Evolutionary conservation across 2,329 filamentous ascomycete genomes (phyloP).

Genomic region (Cladorrhinum sp.): DNA sequence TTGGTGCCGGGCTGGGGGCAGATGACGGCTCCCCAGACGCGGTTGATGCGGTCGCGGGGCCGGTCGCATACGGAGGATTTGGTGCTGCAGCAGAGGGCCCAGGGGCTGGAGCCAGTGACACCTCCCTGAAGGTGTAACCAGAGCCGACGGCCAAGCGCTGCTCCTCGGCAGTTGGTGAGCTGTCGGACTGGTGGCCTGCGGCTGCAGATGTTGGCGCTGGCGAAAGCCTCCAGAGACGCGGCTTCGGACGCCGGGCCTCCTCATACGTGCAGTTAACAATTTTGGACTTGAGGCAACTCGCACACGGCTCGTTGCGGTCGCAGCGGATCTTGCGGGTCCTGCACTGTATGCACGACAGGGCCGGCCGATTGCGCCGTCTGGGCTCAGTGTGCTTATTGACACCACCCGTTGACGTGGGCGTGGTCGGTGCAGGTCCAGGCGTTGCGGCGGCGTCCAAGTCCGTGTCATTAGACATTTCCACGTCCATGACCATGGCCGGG

Average conservation of each 20-base stretch:
- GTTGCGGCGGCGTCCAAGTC: slow-evolving; percentile 15
- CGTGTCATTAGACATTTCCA: slow-evolving; percentile 23
- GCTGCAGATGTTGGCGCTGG: slow-evolving; percentile 19
- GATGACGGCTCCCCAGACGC: slow-evolving; percentile 13
- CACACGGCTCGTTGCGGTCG: slow-evolving; percentile 57
- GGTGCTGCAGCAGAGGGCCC: not conserved
- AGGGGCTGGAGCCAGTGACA: slow-evolving; percentile 9
- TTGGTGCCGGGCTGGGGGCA: slow-evolving; percentile 13
- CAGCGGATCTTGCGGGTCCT: slow-evolving; percentile 60
- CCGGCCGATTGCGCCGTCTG: slow-evolving; percentile 33
- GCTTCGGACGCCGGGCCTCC: slow-evolving; percentile 31
- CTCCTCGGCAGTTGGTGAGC: slow-evolving; percentile 21
- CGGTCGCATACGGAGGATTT: not conserved
- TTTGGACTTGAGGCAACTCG: slow-evolving; percentile 56
- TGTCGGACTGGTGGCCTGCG: slow-evolving; percentile 11
- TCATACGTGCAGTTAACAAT: slow-evolving; percentile 54
- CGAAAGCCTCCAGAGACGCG: slow-evolving; percentile 28
- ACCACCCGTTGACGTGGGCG: slow-evolving; percentile 12
- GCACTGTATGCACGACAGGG: slow-evolving; percentile 55
- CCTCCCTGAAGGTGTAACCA: slow-evolving; percentile 20
- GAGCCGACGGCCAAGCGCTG: slow-evolving; percentile 6
- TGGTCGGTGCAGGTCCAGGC: slow-evolving; percentile 8
- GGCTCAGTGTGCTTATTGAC: slow-evolving; percentile 23
- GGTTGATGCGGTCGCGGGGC: slow-evolving; percentile 3
- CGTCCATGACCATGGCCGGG: slow-evolving; percentile 9